Evolutionary conservation across 2,329 filamentous ascomycete species (phyloP).

Genomic region (Fusarium austroafricanum): DNA sequence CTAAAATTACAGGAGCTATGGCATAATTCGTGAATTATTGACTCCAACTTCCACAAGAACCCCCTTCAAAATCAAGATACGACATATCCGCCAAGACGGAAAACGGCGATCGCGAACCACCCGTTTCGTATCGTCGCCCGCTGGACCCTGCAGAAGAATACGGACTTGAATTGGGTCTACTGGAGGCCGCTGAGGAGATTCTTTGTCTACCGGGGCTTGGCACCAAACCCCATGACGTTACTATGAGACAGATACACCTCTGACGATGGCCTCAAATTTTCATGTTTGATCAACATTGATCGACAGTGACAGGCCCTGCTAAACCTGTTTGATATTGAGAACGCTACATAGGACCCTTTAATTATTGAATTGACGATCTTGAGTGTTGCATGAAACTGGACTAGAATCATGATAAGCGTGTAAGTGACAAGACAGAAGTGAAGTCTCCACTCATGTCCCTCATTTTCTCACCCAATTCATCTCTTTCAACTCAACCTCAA

Average conservation of each 20-base stretch:
- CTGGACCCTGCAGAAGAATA: slow-evolving; percentile 29
- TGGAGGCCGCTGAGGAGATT: slow-evolving; percentile 31
- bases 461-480: slow-evolving; percentile 36
- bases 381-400: slow-evolving; percentile 5
- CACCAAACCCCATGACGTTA: slow-evolving; percentile 35
- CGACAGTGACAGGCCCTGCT: neutral
- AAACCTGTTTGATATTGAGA: slow-evolving; percentile 9
- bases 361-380: neutral
- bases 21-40: neutral
- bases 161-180: slow-evolving; percentile 3
- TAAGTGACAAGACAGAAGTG: slow-evolving; percentile 15
- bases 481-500: slow-evolving; percentile 34
- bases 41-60: neutral
- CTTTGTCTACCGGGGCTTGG: slow-evolving; percentile 25
- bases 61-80: neutral
- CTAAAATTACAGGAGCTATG: neutral
- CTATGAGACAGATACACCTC: slow-evolving; percentile 1
- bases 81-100: slow-evolving; percentile 31
- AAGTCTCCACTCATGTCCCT: slow-evolving; percentile 24
- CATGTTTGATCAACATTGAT: slow-evolving; percentile 16
- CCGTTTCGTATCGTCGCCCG: slow-evolving; percentile 15
- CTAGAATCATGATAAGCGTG: slow-evolving; percentile 24
- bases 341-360: neutral
- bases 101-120: slow-evolving; percentile 24
- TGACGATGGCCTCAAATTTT: slow-evolving; percentile 30